A percentile compares a stretch with the other conserved stretches of the same genome.
These are phyloP conservation scores for Malassezia sympodialis DNA, from an alignment of 1,284 basidiomycete species.

Conservation along the genomic window DNA sequence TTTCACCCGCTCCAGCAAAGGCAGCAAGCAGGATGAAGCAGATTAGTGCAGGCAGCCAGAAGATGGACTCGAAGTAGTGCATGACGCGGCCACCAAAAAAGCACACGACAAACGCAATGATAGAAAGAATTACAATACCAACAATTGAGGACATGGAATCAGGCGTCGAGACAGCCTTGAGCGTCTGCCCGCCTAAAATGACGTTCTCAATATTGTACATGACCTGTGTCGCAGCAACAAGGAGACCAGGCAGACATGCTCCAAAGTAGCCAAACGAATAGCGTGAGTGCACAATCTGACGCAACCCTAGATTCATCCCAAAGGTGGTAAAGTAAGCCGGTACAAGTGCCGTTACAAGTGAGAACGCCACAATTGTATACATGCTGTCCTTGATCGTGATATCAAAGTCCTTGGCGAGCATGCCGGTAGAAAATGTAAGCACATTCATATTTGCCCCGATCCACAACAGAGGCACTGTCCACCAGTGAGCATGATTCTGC, in stretches of 20 bases:
- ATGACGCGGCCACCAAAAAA: constrained; percentile 69
- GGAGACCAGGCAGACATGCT: constrained; percentile 55
- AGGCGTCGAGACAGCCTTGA: constrained; percentile 48
- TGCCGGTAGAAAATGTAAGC: constrained; percentile 56
- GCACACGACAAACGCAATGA: constrained; percentile 66
- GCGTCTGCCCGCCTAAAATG: constrained; percentile 51
- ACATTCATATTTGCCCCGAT: constrained; percentile 10
- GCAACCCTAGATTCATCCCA: constrained; percentile 57
- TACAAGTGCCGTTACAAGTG: constrained; percentile 43
- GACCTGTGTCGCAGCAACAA: constrained; percentile 28
- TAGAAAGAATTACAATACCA: constrained; percentile 73
- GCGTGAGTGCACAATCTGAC: constrained; percentile 55
- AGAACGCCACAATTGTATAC: constrained; percentile 47
- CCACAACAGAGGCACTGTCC: background rate
- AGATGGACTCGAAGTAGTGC: constrained; percentile 58
- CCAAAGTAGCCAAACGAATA: constrained; percentile 57
- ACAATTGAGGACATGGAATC: constrained; percentile 52
- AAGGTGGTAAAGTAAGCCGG: constrained; percentile 47
- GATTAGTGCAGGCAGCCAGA: constrained; percentile 69
- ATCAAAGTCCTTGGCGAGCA: constrained; percentile 54
- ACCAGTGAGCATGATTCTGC: background rate
- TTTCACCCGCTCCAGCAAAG: constrained; percentile 54
- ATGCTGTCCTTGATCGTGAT: constrained; percentile 53
- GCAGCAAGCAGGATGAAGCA: constrained; percentile 56
- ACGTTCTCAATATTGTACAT: constrained; percentile 56